phyloP scores from a whole-genome alignment of 1,284 basidiomycete genomes.

The Ceratobasidium sp. region DNA sequence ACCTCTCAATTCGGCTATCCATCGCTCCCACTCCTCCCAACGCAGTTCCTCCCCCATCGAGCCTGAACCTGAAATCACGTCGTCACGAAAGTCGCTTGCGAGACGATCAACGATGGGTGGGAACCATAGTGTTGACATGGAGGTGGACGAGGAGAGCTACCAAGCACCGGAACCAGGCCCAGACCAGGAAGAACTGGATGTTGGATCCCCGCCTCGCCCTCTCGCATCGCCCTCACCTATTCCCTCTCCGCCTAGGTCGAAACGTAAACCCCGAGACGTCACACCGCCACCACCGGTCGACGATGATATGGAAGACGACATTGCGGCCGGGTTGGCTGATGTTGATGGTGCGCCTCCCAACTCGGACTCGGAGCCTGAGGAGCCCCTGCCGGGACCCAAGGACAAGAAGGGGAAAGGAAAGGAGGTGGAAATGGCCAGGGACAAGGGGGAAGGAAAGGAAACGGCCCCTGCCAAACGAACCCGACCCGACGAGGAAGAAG shows the following conservation, averaged over 20 bases:
- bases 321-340: constrained; percentile 34
- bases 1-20: constrained; percentile 31
- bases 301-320: constrained; percentile 37
- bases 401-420: constrained; percentile 3
- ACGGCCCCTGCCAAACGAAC: constrained; percentile 4
- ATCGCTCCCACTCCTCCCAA: constrained; percentile 18
- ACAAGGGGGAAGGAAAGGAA: not conserved
- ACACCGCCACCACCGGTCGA: not conserved
- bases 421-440: not conserved
- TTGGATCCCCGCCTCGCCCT: constrained; percentile 13
- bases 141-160: constrained; percentile 35
- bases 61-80: constrained; percentile 1
- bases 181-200: constrained; percentile 24
- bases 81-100: too few species aligned
- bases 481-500: constrained; percentile 16
- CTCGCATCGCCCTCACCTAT: not conserved
- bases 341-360: constrained; percentile 7
- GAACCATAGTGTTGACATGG: constrained; percentile 19
- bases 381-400: constrained; percentile 5
- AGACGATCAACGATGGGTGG: constrained; percentile 20
- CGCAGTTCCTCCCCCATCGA: constrained; percentile 26
- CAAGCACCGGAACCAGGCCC: constrained; percentile 12
- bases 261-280: not conserved
- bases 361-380: constrained; percentile 1
- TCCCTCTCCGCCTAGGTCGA: not conserved